Base-by-base conservation (phyloP, 805 yeast species). In the Yarrowia osloensis region DNA sequence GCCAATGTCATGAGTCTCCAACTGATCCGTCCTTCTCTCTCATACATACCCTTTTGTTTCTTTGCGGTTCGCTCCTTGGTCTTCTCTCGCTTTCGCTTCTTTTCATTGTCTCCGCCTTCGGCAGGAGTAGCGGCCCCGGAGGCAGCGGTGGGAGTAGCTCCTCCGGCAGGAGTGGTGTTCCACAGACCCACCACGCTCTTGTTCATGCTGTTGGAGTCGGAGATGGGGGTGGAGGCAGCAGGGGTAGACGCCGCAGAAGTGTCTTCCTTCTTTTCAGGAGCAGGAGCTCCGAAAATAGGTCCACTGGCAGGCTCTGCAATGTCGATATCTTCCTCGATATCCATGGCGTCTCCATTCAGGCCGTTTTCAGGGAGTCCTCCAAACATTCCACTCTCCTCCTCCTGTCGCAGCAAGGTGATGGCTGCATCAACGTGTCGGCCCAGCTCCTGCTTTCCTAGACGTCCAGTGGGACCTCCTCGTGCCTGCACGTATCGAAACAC, bases 151-250 rank as follows among this genome's bases (percentile, higher is more conserved):
- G 66, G 35, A n/a, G 67, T 57, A 22, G 61, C 52, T 19, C 31
- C 62, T 28, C 44, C 47, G 31, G 74, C 73, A 2, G 70, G 70
- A 2, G 74, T 71, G 31, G 70, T 71, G 22, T 74, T 71, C 97
- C 98, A 93, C 57, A 86, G 75, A 21, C 85, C 81, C 0, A 89
- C 89, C 2, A 93, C 88, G 22, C 88, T 85, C 73, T 88, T 90
- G 75, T 94, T 94, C 78, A 91, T 82, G 37, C 40, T 37, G 49
- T 63, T 63, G 21, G 47, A 28, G 6, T 63, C 67, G 21, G 37
- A 37, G 15, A 57, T 15, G 15, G 63, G 63, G 15, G 63, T 57
- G n/a, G 63, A 40, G 6, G 24, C 49, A 15, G 63, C 49, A 15
- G 63, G 63, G 11, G 63, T 57, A 6, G 63, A 57, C 2, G 63